Evolutionary conservation across 2,329 filamentous ascomycete species (phyloP).

Genomic region (Juglanconis oblonga): DNA sequence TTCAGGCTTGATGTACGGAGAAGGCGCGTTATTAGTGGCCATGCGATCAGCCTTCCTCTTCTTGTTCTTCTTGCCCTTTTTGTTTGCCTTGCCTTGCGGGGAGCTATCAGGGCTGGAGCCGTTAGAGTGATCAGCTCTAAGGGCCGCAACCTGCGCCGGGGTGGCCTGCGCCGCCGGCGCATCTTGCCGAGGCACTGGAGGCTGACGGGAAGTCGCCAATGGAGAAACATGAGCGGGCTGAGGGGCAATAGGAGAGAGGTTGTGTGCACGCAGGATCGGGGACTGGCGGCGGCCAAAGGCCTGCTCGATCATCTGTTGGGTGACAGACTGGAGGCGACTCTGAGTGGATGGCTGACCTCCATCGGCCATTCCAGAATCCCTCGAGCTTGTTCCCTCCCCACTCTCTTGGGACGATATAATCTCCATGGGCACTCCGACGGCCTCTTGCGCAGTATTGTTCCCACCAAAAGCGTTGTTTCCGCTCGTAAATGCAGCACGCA

Average conservation of each 20-base stretch:
- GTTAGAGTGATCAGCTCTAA: constrained; percentile 48
- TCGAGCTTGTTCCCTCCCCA: constrained; percentile 40
- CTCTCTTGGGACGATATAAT: constrained; percentile 36
- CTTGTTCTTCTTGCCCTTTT: constrained; percentile 49
- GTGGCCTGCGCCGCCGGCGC: constrained; percentile 33
- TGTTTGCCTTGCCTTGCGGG: constrained; percentile 50
- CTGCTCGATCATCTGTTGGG: constrained; percentile 35
- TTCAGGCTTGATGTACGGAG: constrained; percentile 61
- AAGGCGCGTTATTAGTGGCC: constrained; percentile 43
- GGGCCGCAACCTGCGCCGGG: constrained; percentile 54
- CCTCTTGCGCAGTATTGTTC: constrained; percentile 22
- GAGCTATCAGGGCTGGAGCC: constrained; percentile 60
- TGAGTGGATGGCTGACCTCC: constrained; percentile 27
- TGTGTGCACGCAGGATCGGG: constrained; percentile 69
- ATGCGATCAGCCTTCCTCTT: constrained; percentile 50
- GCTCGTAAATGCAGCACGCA: background rate
- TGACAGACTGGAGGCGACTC: constrained; percentile 27
- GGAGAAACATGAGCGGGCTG: constrained; percentile 69
- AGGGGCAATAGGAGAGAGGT: constrained; percentile 70
- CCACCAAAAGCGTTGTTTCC: background rate
- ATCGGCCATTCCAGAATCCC: constrained; percentile 37
- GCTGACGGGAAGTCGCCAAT: constrained; percentile 44
- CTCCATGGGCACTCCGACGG: constrained; percentile 18
- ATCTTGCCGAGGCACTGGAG: constrained; percentile 28
- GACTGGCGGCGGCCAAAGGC: constrained; percentile 45